Conservation (phyloP, 805 yeast genomes). For the Zygosaccharomyces kombuchaensis region DNA sequence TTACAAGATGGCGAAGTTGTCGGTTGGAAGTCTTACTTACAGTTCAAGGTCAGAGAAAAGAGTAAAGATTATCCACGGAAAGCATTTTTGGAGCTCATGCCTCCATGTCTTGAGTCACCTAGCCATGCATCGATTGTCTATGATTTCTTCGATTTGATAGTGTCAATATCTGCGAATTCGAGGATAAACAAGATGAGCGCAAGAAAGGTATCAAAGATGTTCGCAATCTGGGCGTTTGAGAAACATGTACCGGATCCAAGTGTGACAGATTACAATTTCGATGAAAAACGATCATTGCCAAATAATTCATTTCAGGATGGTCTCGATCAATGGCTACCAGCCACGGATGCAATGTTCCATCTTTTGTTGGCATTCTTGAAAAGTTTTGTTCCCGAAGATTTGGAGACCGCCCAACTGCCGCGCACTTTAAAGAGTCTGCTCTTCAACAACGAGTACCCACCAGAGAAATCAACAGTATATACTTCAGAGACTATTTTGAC, state of each 20-base stretch:
- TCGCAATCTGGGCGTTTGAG: slow-evolving; percentile 86
- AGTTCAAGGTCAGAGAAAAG: slow-evolving; percentile 60
- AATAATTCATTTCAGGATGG: slow-evolving; percentile 59
- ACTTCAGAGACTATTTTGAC: slow-evolving; percentile 42
- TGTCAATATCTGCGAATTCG: slow-evolving; percentile 73
- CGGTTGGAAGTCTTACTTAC: slow-evolving; percentile 80
- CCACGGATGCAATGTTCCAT: slow-evolving; percentile 84
- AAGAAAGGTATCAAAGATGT: slow-evolving; percentile 71
- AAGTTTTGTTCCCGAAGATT: slow-evolving; percentile 68
- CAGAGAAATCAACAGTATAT: slow-evolving; percentile 42
- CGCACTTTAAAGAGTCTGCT: slow-evolving; percentile 60
- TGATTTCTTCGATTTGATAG: slow-evolving; percentile 78
- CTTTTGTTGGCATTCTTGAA: slow-evolving; percentile 69
- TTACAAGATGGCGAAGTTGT: slow-evolving; percentile 73
- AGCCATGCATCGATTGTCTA: slow-evolving; percentile 87
- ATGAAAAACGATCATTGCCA: slow-evolving; percentile 13
- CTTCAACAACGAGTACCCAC: slow-evolving; percentile 72
- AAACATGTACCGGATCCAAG: slow-evolving; percentile 16
- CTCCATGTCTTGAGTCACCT: slow-evolving; percentile 74
- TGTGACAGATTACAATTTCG: slow-evolving; percentile 31
- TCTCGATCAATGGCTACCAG: slow-evolving; percentile 68
- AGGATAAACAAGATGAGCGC: slow-evolving; percentile 75
- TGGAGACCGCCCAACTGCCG: slow-evolving; percentile 51
- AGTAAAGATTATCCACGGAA: slow-evolving; percentile 63
- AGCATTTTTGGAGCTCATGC: slow-evolving; percentile 79